Conservation (phyloP, 2,329 filamentous ascomycete genomes). For the Aureobasidium lini region DNA sequence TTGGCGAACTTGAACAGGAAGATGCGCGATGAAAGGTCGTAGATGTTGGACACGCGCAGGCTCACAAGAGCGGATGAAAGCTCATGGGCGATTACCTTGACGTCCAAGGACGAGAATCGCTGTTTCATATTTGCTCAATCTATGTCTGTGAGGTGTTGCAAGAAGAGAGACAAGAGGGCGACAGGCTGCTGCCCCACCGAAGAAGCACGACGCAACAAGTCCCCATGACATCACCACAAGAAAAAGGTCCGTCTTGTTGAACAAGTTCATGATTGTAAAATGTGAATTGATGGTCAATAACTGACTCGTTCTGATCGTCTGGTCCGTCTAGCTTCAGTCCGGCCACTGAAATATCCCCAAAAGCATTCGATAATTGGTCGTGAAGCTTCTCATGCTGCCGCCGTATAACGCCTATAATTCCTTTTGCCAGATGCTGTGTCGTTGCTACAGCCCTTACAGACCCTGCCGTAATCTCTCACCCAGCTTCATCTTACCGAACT, state of each 20-base stretch:
- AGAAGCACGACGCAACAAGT: neutral
- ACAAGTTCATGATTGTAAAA: neutral
- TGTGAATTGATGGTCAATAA: slow-evolving; percentile 2
- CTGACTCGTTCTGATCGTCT: slow-evolving; percentile 3
- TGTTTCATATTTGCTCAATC: slow-evolving; percentile 56
- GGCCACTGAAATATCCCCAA: neutral
- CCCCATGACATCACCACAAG: slow-evolving; percentile 11
- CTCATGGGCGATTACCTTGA: slow-evolving; percentile 91
- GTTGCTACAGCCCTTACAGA: slow-evolving; percentile 40
- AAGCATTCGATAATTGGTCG: neutral
- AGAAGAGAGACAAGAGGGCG: neutral
- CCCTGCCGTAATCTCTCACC: slow-evolving; percentile 86
- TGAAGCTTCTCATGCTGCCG: slow-evolving; percentile 7
- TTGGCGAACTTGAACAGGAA: slow-evolving; percentile 93
- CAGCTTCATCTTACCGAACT: slow-evolving; percentile 86
- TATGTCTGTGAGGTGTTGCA: neutral
- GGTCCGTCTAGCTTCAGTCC: neutral
- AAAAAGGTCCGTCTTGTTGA: neutral
- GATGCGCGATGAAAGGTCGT: slow-evolving; percentile 93
- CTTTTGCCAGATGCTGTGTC: slow-evolving; percentile 6
- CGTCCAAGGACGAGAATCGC: slow-evolving; percentile 70
- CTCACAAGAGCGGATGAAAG: slow-evolving; percentile 68
- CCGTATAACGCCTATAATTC: slow-evolving; percentile 11
- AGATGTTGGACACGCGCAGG: slow-evolving; percentile 84
- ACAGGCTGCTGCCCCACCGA: neutral